Conservation (phyloP, 2,329 filamentous ascomycete genomes). For the Ophiognomonia clavigignenti-juglandacearum region DNA sequence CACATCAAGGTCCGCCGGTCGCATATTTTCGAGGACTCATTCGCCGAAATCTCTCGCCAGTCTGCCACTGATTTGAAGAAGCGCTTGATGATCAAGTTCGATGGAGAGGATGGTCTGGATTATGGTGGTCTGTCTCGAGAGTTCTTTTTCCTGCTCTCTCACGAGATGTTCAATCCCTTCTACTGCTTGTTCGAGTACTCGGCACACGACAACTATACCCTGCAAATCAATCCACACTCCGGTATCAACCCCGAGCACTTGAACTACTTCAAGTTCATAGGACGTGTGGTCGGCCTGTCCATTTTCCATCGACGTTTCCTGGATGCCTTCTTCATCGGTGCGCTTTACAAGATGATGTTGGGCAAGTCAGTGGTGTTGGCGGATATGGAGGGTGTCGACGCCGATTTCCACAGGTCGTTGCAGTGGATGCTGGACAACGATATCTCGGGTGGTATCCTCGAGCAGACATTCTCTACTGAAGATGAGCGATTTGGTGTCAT, state of each 20-base stretch:
- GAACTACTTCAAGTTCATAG: constrained; percentile 99
- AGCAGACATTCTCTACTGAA: constrained; percentile 94
- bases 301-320: constrained; percentile 98
- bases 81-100: constrained; percentile 98
- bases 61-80: constrained; percentile 96
- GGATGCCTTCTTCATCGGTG: constrained; percentile 98
- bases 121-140: constrained; percentile 97
- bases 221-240: constrained; percentile 98
- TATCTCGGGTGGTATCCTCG: constrained; percentile 84
- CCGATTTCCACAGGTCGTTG: constrained; percentile 92
- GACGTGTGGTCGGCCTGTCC: constrained; percentile 89
- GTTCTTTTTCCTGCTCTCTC: constrained; percentile 98
- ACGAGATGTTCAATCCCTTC: constrained; percentile 99
- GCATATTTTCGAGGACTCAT: constrained; percentile 98
- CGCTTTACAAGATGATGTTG: constrained; percentile 98
- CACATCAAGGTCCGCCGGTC: constrained; percentile 96
- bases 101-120: constrained; percentile 95
- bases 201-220: constrained; percentile 98
- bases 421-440: constrained; percentile 99
- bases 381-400: constrained; percentile 99
- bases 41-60: constrained; percentile 96
- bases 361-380: constrained; percentile 86
- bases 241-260: constrained; percentile 99
- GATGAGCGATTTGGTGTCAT: constrained; percentile 96
- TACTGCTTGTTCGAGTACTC: constrained; percentile 99